Conservation (phyloP, 1,139 yeast species). For the Hemisphaericaspora xylanilytica region DNA sequence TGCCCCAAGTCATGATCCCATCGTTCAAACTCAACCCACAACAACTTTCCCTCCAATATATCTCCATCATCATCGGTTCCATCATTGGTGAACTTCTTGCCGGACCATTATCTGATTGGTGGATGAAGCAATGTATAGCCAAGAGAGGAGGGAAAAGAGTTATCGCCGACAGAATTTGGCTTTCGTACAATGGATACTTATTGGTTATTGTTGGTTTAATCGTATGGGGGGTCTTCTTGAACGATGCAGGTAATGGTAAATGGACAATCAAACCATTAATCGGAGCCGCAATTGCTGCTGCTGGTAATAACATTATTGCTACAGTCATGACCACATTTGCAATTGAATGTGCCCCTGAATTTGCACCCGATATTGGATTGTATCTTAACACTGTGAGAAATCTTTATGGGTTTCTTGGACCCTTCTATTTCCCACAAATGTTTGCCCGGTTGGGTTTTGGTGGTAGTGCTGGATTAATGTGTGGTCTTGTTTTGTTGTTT, state of each 20-base stretch:
- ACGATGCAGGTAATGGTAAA: constrained; percentile 17
- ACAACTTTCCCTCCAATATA: constrained; percentile 23
- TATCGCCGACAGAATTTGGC: constrained; percentile 21
- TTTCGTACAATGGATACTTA: constrained; percentile 22
- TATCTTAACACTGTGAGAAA: constrained; percentile 17
- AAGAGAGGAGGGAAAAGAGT: constrained; percentile 16
- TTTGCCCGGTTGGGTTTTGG: constrained; percentile 16
- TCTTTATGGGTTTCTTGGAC: constrained; percentile 22
- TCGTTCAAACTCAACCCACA: constrained; percentile 21
- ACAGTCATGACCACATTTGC: constrained; percentile 22
- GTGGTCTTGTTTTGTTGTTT: constrained; percentile 13
- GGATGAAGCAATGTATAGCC: constrained; percentile 19
- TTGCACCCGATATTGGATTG: constrained; percentile 19
- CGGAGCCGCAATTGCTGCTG: constrained; percentile 27
- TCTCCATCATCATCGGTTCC: constrained; percentile 24
- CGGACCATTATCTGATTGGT: constrained; percentile 26
- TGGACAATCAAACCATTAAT: constrained; percentile 25
- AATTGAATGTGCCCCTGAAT: constrained; percentile 15
- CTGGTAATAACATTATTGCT: constrained; percentile 24
- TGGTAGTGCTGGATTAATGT: constrained; percentile 17
- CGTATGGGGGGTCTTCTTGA: constrained; percentile 22
- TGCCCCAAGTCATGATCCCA: constrained; percentile 22
- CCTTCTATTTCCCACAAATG: constrained; percentile 26
- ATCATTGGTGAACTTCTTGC: constrained; percentile 23
- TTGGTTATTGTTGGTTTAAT: constrained; percentile 23